Evolutionary conservation across 2,329 filamentous ascomycete genomes (phyloP), one percentile per base, ranked within the genome.

Genomic region (Monosporascus cannonballus): DNA sequence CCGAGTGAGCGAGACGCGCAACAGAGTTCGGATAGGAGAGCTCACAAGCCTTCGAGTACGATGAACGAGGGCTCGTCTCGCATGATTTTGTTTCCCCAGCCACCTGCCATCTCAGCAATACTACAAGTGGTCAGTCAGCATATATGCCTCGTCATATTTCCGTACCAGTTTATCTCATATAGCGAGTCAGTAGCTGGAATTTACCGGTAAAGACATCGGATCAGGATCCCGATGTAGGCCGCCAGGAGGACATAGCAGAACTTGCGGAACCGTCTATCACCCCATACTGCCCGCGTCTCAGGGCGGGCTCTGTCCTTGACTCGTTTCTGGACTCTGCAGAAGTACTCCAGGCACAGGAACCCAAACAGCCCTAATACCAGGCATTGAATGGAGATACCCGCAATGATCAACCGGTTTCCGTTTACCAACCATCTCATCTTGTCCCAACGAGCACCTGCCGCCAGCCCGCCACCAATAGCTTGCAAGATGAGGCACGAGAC

Each of bases 1-100:
- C 2, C 8, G 24, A 37, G 39, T 55, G 15, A 50, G 51, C 27
- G 11, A 51, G 18, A 46, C 15, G 38, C 3, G 30, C 34, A 22
- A 22, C 24, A 44, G 14, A n/a, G 39, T 20, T 22, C 4, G 25
- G 6, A 17, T 6, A 36, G 22, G 39, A 11, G 45, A 50, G 66
- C 68, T 65, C 53, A 79, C 76, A 74, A 73, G 56, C 74, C 72
- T 59, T 86, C 83, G 39, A 85, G 73, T 14, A 80, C 75, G 54
- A 84, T 74, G 60, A 85, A 86, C 18, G 76, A 77, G 45, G 73
- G 69, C 69, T 86, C 72, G 65, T 85, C 76, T 58, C 82, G 79
- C 81, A 86, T 85, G 63, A 85, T 79, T 17, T 72, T 63, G 67
- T 83, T 84, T 9, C 78, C 79, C 81, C 82, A 86, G 20, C 83